These are phyloP conservation scores for Pistacia atlantica DNA, from an alignment of 345 rosid species.

Conservation along the genomic window DNA sequence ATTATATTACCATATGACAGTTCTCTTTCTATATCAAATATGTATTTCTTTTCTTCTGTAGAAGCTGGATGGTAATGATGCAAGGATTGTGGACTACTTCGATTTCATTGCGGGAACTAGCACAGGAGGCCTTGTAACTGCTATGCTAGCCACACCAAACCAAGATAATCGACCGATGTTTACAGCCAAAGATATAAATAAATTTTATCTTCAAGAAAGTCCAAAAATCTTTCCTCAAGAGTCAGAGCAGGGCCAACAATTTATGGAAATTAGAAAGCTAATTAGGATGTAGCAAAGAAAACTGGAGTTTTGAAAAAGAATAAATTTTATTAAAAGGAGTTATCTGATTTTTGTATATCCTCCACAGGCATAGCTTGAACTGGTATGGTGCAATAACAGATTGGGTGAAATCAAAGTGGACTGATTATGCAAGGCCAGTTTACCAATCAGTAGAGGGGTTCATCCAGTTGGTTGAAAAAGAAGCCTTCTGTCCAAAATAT, in stretches of 20 bases:
- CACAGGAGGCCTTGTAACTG: constrained; percentile 29
- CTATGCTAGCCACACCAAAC: constrained; percentile 27
- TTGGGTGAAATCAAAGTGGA: background rate
- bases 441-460: background rate
- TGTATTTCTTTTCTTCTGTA: background rate
- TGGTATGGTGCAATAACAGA: background rate
- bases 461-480: background rate
- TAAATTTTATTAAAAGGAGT: background rate
- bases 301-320: background rate
- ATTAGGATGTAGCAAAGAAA: too few relatives aligned
- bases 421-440: background rate
- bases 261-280: background rate
- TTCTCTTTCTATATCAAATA: too few relatives aligned
- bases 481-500: constrained; percentile 3
- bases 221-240: background rate
- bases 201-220: constrained; percentile 9
- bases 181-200: constrained; percentile 16
- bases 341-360: background rate
- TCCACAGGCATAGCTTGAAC: background rate
- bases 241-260: background rate
- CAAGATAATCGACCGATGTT: constrained; percentile 3
- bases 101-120: constrained; percentile 29
- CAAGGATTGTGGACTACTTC: constrained; percentile 24
- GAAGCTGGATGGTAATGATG: constrained; percentile 23
- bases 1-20: too few relatives aligned